Percentiles rank a stretch among this genome's conserved stretches.
phyloP scores from a whole-genome alignment of 1,284 basidiomycete genomes.

The Cystobasidium sp. region DNA sequence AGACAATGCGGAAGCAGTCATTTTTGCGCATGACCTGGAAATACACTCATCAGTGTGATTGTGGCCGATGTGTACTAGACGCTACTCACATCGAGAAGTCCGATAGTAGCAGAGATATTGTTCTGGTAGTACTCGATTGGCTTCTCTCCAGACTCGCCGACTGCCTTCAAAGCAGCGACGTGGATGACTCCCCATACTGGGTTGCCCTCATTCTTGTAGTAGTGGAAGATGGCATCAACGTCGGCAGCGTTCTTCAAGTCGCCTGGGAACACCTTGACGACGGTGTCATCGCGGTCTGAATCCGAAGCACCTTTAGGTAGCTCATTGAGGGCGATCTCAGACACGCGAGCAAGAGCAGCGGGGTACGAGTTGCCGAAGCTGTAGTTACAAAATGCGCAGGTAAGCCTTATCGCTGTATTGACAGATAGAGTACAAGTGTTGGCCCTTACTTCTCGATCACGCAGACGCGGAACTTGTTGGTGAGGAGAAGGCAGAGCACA shows the following conservation, averaged over 20 bases:
- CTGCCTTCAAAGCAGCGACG: constrained; percentile 96
- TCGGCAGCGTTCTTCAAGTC: constrained; percentile 76
- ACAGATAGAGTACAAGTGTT: background rate
- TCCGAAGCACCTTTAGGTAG: constrained; percentile 57
- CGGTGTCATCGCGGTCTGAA: constrained; percentile 57
- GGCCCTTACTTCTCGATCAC: constrained; percentile 54
- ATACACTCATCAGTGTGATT: background rate
- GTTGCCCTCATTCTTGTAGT: constrained; percentile 69
- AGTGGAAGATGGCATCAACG: constrained; percentile 71
- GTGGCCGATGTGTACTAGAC: background rate
- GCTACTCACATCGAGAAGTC: constrained; percentile 65
- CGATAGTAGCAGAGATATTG: constrained; percentile 84
- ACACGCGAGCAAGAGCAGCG: constrained; percentile 57
- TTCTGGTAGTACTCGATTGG: constrained; percentile 91
- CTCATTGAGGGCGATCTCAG: constrained; percentile 57
- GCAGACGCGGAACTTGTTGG: constrained; percentile 57
- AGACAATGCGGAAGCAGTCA: constrained; percentile 83
- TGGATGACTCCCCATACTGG: constrained; percentile 98
- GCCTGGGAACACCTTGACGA: constrained; percentile 70
- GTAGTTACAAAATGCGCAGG: background rate
- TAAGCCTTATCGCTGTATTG: constrained; percentile 5
- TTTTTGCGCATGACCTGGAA: constrained; percentile 77
- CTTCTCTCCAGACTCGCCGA: constrained; percentile 94
- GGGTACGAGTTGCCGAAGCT: constrained; percentile 60
- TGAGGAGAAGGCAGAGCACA: constrained; percentile 58